A percentile compares a stretch with the other conserved stretches of the same genome.
Conservation (phyloP, 2,329 filamentous ascomycete species). For the Hypoxylon sp. region DNA sequence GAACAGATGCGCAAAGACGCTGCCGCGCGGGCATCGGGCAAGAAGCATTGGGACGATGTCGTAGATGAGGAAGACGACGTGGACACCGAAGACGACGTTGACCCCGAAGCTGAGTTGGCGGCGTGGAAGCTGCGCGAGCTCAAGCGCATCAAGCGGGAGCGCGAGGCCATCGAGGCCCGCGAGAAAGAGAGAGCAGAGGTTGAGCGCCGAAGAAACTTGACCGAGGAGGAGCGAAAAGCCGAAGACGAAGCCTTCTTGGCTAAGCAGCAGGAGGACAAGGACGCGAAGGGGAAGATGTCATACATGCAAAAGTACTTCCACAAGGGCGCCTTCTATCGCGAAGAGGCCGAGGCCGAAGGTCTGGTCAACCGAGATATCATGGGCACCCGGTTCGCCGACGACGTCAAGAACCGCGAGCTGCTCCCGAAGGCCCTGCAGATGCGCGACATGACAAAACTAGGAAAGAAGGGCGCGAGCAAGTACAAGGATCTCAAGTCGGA, state of each 20-base stretch:
- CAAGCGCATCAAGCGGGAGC: slow-evolving; percentile 84
- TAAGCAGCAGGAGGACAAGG: slow-evolving; percentile 81
- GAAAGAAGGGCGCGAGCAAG: slow-evolving; percentile 88
- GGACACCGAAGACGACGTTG: slow-evolving; percentile 86
- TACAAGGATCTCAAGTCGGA: slow-evolving; percentile 89
- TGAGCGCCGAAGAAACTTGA: slow-evolving; percentile 86
- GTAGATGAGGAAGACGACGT: slow-evolving; percentile 75
- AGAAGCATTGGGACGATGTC: slow-evolving; percentile 87
- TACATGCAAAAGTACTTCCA: slow-evolving; percentile 98
- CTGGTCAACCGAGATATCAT: slow-evolving; percentile 85
- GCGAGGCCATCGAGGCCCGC: slow-evolving; percentile 81
- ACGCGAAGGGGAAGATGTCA: slow-evolving; percentile 78
- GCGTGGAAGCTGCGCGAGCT: slow-evolving; percentile 96
- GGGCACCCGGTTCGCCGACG: slow-evolving; percentile 82
- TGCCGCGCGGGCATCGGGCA: slow-evolving; percentile 75
- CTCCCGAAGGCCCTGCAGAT: slow-evolving; percentile 92
- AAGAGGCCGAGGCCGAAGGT: slow-evolving; percentile 77
- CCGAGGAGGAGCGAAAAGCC: slow-evolving; percentile 81
- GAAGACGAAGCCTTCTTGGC: slow-evolving; percentile 84
- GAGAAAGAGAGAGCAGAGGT: slow-evolving; percentile 90
- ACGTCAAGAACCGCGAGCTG: slow-evolving; percentile 80
- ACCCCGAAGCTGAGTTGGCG: slow-evolving; percentile 86
- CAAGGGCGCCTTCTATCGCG: slow-evolving; percentile 94
- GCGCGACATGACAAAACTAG: slow-evolving; percentile 91
- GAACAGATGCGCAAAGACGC: slow-evolving; percentile 86